Conservation (phyloP, 1,139 yeast species). For the Wickerhamiella infanticola region DNA sequence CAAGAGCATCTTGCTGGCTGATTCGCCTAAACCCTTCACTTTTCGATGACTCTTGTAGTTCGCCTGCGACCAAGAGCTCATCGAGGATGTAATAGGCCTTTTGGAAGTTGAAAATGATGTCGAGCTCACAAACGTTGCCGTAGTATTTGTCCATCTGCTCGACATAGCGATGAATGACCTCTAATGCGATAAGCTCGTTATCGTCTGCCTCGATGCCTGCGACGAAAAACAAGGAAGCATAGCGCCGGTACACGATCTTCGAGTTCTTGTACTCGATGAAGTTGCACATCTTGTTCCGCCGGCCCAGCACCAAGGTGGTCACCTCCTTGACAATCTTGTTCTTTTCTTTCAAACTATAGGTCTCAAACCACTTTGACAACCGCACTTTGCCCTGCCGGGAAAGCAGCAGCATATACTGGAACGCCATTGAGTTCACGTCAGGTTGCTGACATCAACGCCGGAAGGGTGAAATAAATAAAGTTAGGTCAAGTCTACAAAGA, state of each 20-base stretch:
- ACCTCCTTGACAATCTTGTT: slow-evolving; percentile 70
- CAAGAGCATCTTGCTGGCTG: slow-evolving; percentile 65
- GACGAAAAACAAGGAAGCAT: slow-evolving; percentile 82
- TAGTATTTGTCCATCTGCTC: slow-evolving; percentile 93
- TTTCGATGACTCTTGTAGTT: slow-evolving; percentile 69
- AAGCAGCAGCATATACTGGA: slow-evolving; percentile 61
- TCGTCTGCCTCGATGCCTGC: slow-evolving; percentile 75
- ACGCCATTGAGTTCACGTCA: slow-evolving; percentile 35
- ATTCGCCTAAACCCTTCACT: slow-evolving; percentile 65
- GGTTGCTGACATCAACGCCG: neutral
- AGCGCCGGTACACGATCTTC: slow-evolving; percentile 77
- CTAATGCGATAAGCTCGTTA: slow-evolving; percentile 76
- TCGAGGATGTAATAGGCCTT: slow-evolving; percentile 87
- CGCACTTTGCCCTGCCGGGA: slow-evolving; percentile 94
- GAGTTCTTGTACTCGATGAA: slow-evolving; percentile 81
- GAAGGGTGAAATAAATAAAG: too few relatives aligned
- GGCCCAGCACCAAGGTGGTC: slow-evolving; percentile 65
- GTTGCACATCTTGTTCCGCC: slow-evolving; percentile 93
- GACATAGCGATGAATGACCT: slow-evolving; percentile 81
- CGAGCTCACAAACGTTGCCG: slow-evolving; percentile 83
- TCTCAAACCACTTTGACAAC: slow-evolving; percentile 81
- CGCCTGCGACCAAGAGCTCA: slow-evolving; percentile 70
- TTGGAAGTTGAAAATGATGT: slow-evolving; percentile 86
- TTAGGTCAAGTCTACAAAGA: neutral
- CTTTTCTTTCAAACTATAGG: slow-evolving; percentile 71